Evolutionary conservation across 2,329 filamentous ascomycete species (phyloP).

Genomic region (Blastomyces parvus): DNA sequence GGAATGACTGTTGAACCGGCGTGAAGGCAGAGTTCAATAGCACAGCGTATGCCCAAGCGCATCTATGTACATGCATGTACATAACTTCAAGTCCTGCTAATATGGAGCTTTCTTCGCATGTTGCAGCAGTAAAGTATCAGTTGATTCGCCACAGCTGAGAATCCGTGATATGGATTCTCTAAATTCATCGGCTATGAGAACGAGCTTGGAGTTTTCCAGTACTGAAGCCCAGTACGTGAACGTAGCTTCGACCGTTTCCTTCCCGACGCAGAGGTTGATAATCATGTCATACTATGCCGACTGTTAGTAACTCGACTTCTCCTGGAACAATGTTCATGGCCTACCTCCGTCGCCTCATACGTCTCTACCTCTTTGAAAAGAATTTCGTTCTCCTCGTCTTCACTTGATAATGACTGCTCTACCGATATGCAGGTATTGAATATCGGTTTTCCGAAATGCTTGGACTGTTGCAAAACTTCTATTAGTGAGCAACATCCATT

Average conservation of each 20-base stretch:
- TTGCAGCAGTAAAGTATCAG: neutral
- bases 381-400: conserved; percentile 1
- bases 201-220: conserved; percentile 5
- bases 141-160: neutral
- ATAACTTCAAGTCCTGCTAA: neutral
- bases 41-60: no score
- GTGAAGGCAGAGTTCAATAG: neutral
- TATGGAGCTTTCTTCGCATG: no score
- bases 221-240: conserved; percentile 12
- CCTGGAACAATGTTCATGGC: neutral
- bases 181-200: conserved; percentile 4
- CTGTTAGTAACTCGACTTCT: neutral
- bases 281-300: conserved; percentile 13
- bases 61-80: neutral
- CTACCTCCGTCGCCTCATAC: conserved; percentile 13
- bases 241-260: conserved; percentile 4
- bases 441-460: neutral
- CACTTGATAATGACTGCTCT: conserved; percentile 12
- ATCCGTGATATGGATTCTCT: conserved; percentile 1
- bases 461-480: conserved; percentile 7
- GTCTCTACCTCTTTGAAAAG: conserved; percentile 11
- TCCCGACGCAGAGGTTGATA: conserved; percentile 6
- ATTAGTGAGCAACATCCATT: conserved; percentile 12
- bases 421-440: conserved; percentile 15
- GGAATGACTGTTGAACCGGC: neutral